phyloP scores from a whole-genome alignment of 352 stramenopile species.

The Pythium catenulatum region DNA sequence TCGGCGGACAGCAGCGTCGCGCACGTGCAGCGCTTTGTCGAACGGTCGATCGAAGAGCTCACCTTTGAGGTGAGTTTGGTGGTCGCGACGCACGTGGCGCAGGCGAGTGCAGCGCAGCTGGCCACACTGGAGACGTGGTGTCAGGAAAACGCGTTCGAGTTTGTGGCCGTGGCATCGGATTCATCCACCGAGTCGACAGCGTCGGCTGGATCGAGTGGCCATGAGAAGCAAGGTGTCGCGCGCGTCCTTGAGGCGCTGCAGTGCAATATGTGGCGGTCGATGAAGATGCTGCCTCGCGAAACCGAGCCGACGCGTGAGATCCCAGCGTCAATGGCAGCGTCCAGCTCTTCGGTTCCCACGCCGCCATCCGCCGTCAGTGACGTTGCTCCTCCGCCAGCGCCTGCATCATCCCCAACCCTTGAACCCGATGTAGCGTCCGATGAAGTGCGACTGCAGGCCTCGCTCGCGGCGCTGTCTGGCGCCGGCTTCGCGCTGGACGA shows the following conservation, averaged over 20 bases:
- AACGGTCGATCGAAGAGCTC: constrained; percentile 57
- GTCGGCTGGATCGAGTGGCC: too few relatives aligned
- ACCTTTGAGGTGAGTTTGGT: constrained; percentile 58
- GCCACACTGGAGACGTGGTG: constrained; percentile 74
- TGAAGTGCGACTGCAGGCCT: constrained; percentile 69
- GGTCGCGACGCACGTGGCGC: constrained; percentile 9
- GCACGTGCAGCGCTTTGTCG: constrained; percentile 55
- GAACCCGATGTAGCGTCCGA: not conserved
- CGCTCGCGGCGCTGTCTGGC: constrained; percentile 68
- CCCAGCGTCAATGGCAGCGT: constrained; percentile 27
- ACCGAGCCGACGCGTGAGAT: not conserved
- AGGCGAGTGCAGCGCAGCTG: constrained; percentile 41
- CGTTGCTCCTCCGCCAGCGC: not conserved
- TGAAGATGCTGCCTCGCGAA: not conserved
- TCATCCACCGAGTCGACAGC: not conserved
- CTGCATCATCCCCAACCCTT: not conserved
- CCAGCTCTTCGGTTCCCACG: too few relatives aligned
- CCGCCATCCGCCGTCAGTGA: too few relatives aligned
- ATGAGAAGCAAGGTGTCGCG: too few relatives aligned
- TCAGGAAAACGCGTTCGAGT: constrained; percentile 81
- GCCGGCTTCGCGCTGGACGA: constrained; percentile 43
- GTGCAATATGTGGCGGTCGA: too few relatives aligned
- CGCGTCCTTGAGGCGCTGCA: too few relatives aligned
- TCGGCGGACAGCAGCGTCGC: constrained; percentile 42
- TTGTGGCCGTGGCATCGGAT: constrained; percentile 63